Base-by-base conservation (phyloP, 2,329 filamentous ascomycete species). In the Colletotrichum sp. region DNA sequence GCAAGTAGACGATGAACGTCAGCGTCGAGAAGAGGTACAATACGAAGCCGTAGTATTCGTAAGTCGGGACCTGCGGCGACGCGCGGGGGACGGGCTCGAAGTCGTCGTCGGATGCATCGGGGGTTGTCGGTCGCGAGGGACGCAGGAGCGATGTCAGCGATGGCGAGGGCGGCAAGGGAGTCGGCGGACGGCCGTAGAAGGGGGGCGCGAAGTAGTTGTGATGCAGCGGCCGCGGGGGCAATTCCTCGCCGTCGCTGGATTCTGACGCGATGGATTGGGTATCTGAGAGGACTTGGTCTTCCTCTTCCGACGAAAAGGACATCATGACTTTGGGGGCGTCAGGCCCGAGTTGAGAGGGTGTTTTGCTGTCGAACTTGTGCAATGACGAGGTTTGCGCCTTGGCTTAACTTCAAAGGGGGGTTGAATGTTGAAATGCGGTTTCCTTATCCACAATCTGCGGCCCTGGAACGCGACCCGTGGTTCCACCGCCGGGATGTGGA, bases 41-140 rank as follows among this genome's bases (percentile, higher is more conserved):
- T 69, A 98, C 96, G 86, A 99, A 99, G 83, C 97, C 97, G 84
- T 98, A 98, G 90, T 98, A 99, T 83, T 99, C 97, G 87, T 99
- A 98, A 0, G 97, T 99, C n/a, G 97, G 97, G 4, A 99, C 96
- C 82, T 97, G 96, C 3, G 97, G 97, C 69, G 94, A 94, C 3
- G 96, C 96, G 71, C 95, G 94, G 7, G 96, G 95, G 21, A 98
- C 92, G 3, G 90, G 93, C 79, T 92, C 89, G 48, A 94, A 90
- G 79, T 98, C 96, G 79, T 96, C 94, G 85, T 98, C 96, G 1
- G 95, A 97, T 52, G 93, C 95, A 82, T 98, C 96, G 16, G 97
- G 96, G 0, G 96, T 98, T 3, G 95, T 98, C 1, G 96, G 96
- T n/a, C 96, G 91, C 30, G 95, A 98, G 4, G 95, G 95, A 2